Percentiles rank a stretch among this genome's conserved stretches.
Conservation (phyloP, 768 basidiomycete genomes). For the Boletus rubescentipes region DNA sequence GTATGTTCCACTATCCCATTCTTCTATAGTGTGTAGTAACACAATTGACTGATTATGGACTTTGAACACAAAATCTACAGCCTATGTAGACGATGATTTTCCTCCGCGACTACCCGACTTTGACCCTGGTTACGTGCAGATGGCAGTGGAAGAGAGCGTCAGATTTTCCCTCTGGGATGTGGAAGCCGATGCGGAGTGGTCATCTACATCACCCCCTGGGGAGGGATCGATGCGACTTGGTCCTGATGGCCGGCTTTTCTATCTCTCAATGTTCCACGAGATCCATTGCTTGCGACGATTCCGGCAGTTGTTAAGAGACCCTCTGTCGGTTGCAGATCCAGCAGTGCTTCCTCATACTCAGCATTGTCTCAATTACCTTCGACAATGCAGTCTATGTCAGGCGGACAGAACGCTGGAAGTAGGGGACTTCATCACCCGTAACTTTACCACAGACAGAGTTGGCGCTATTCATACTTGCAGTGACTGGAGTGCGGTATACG, state of each 20-base stretch:
- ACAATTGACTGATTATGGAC: neutral
- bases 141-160: neutral
- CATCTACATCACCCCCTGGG: neutral
- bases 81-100: neutral
- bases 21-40: neutral
- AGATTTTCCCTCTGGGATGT: neutral
- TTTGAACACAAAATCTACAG: neutral
- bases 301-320: neutral
- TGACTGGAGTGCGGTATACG: neutral
- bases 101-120: neutral
- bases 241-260: neutral
- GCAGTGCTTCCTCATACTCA: neutral
- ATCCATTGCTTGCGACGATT: neutral
- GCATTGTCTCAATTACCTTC: neutral
- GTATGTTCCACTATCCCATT: neutral
- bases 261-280: neutral
- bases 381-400: neutral
- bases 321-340: neutral
- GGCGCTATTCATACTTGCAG: neutral
- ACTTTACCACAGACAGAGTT: neutral
- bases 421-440: neutral
- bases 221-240: neutral
- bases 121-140: neutral
- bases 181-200: neutral
- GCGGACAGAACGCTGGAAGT: neutral